phyloP scores from a whole-genome alignment of 371 early-diverging fungal genomes.

The Lichtheimia hyalospora region DNA sequence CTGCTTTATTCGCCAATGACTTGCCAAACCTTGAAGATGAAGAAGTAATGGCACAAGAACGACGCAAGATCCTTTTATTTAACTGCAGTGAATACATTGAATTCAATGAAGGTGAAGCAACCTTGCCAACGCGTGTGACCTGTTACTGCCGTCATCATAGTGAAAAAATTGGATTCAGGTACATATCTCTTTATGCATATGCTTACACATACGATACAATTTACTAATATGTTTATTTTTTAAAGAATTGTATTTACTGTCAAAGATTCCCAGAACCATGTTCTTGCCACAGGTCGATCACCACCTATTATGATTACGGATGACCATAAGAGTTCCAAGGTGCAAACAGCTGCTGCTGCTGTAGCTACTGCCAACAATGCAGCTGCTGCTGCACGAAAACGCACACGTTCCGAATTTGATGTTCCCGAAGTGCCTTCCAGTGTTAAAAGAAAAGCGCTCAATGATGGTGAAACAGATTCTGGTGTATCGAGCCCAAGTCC shows the following conservation, averaged over 20 bases:
- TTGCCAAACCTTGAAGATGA: constrained; percentile 47
- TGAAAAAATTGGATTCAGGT: constrained; percentile 88
- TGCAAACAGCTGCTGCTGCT: constrained; percentile 33
- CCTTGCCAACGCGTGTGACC: constrained; percentile 77
- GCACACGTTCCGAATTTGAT: constrained; percentile 40
- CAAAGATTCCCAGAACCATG: constrained; percentile 56
- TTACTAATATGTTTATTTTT: neutral
- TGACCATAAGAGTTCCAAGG: constrained; percentile 82
- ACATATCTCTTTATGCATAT: constrained; percentile 2
- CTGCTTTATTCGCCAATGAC: constrained; percentile 44
- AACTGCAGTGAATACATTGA: constrained; percentile 74
- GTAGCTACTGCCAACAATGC: constrained; percentile 5
- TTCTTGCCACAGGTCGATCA: constrained; percentile 72
- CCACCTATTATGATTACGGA: constrained; percentile 89
- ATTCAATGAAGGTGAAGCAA: constrained; percentile 74
- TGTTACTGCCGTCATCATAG: constrained; percentile 86
- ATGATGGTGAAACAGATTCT: constrained; percentile 40
- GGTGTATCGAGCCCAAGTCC: constrained; percentile 44
- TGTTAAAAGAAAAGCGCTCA: constrained; percentile 16
- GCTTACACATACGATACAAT: neutral
- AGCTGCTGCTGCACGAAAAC: constrained; percentile 19
- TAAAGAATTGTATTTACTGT: constrained; percentile 64
- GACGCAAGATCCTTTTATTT: constrained; percentile 61
- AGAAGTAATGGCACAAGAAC: constrained; percentile 47
- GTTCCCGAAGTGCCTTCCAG: constrained; percentile 14